Base-by-base conservation (phyloP, 2,329 filamentous ascomycete genomes). In the Zymoseptoria passerinii region DNA sequence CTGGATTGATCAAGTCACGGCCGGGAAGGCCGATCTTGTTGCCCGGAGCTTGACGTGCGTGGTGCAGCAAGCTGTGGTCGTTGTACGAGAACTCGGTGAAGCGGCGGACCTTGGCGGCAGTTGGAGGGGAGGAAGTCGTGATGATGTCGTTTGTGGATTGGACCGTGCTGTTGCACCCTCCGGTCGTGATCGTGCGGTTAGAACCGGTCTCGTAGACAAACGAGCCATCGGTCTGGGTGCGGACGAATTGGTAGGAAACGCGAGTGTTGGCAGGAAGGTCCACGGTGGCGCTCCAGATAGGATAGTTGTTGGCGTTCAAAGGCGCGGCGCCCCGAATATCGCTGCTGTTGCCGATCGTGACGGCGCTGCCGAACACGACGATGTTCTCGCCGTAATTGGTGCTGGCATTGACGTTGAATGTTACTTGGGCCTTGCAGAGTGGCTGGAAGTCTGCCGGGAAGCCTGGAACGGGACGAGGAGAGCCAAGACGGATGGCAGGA, bases 391-490 rank as follows among this genome's bases (percentile, higher is more conserved):
- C 71, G 48, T 56, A 69, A 63, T 70, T 70, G 8, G 71, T 73
- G 9, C 54, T 61, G 4, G 70, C 71, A 40, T 70, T 64, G 29
- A 72, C 70, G 40, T 67, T 68, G 66, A 73, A 73, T 3, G 66
- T 67, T 48, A 71, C 65, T 9, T 63, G 57, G 9, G 71, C 63
- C 29, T 70, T 64, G 63, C 71, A 72, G 55, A 66, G 58, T 3
- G 87, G 86, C 68, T 90, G 86, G 73, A 89, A 89, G 28, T 80
- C 78, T 40, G 76, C 77, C 0, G 87, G 83, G 70, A 88, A 92
- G 0, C 88, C 88, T 2, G 87, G 84, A 19, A 92, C 79, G 0
- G 81, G 75, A 27, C 86, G 78, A 1, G 86, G 86, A 35, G 82
- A 81, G 51, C 81, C 75, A 9, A 74, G 66, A 28, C 88, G 80